Evolutionary conservation across 2,329 filamentous ascomycete genomes (phyloP), one percentile per base, ranked within the genome.

Genomic region (Aspergillus pseudoglaucus): DNA sequence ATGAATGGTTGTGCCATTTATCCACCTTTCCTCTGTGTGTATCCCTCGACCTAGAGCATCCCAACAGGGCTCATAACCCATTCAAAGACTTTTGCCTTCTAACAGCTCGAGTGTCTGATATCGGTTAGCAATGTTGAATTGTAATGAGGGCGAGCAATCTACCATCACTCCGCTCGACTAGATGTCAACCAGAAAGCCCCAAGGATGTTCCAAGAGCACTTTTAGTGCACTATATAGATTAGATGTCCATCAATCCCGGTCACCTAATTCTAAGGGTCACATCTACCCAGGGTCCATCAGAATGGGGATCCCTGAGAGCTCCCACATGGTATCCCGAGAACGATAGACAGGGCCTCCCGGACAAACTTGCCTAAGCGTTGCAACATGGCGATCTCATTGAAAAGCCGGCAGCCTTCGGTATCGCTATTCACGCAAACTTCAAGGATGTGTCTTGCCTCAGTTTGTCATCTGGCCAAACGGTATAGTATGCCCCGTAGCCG

Each of bases 101-200:
- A 62, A 18, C 7, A 62, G 53, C 45, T 64, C 60, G 4, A 63
- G 55, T 17, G 56, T 57, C 59, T 63, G 9, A 47, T 44, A 37
- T 27, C 6, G 45, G 10, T 46, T 14, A 43, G 35, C 17, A 45
- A 42, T 4, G 43, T 30, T 46, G 42, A 40, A 48, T 42, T 42
- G 2, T 12, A 1, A 12, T 4, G 12, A 30, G 10, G 9, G 12
- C 4, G 1, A 12, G 10, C 25, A 30, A 2, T 47, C 53, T 10
- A 57, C 25, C 25, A 30, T 4, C 9, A 27, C 3, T 10, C 25
- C 25, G 12, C 10, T 27, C 9, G 25, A 27, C 25, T 9, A 12
- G 8, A 30, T 12, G 12, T 30, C 9, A 10, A 30, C 25, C 10
- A 10, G 25, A 30, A 30, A 30, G 5, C 25, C 10, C 25, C 25